These are phyloP conservation scores for Picea glauca DNA, from an alignment of 75 land plant species.

Conservation along the genomic window DNA sequence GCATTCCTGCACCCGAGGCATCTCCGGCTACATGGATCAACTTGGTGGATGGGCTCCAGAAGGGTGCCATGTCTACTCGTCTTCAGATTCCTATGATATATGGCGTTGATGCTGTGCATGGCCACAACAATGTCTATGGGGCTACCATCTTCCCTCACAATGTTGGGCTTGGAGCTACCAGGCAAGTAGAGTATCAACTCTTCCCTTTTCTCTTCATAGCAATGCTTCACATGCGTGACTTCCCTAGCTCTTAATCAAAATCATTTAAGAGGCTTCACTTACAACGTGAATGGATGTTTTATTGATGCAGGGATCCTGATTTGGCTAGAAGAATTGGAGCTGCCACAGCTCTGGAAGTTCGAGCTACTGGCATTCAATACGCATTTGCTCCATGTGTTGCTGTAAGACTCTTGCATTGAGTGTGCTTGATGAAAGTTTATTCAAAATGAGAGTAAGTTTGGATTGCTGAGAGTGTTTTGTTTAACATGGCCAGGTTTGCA, in stretches of 20 bases:
- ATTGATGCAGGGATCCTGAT: conserved; percentile 1
- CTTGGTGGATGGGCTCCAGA: conserved; percentile 41
- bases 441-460: no score
- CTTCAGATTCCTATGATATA: conserved; percentile 62
- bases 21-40: conserved; percentile 24
- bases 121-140: conserved; percentile 51
- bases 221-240: neutral
- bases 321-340: conserved; percentile 41
- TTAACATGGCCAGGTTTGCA: conserved; percentile 13
- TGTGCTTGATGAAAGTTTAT: no score
- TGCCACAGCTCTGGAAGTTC: conserved; percentile 66
- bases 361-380: conserved; percentile 66
- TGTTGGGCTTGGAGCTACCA: conserved; percentile 39
- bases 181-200: conserved; percentile 9
- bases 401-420: conserved; percentile 16
- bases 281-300: neutral
- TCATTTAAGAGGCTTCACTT: no score
- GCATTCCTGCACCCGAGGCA: conserved; percentile 33
- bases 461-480: no score
- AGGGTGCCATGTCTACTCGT: conserved; percentile 27
- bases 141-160: conserved; percentile 73
- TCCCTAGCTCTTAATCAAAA: no score
- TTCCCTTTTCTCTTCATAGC: neutral
- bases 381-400: conserved; percentile 71
- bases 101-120: conserved; percentile 60